These are phyloP conservation scores for Talaromyces sp. DNA, from an alignment of 2,329 filamentous ascomycete genomes.

Conservation along the genomic window DNA sequence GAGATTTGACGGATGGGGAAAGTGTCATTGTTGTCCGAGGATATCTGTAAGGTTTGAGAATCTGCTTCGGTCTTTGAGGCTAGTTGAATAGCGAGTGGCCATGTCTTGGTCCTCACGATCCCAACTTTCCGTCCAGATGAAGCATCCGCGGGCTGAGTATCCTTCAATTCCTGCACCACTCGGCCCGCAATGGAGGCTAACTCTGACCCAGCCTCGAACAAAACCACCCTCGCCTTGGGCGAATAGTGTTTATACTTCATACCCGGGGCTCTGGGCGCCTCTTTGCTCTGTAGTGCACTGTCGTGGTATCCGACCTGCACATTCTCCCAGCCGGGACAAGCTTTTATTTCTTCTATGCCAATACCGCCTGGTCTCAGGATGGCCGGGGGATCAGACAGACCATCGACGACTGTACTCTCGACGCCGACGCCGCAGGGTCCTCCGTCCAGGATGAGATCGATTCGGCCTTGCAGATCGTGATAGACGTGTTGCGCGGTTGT, in stretches of 20 bases:
- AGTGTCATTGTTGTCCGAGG: not conserved
- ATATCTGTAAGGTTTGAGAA: not conserved
- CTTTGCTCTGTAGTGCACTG: conserved; percentile 61
- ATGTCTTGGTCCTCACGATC: conserved; percentile 40
- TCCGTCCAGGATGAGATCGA: conserved; percentile 84
- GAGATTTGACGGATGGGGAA: conserved; percentile 5
- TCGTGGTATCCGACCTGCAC: conserved; percentile 78
- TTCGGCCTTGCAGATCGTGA: conserved; percentile 76
- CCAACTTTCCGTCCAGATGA: conserved; percentile 30
- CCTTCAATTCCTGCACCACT: conserved; percentile 32
- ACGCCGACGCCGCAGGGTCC: conserved; percentile 84
- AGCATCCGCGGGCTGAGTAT: conserved; percentile 23
- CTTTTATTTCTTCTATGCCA: conserved; percentile 71
- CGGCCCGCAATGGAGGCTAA: conserved; percentile 28
- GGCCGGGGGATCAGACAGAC: conserved; percentile 72
- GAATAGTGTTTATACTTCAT: conserved; percentile 99
- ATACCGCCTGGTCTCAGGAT: conserved; percentile 85
- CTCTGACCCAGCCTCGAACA: conserved; percentile 63
- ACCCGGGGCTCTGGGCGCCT: conserved; percentile 75
- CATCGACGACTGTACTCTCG: conserved; percentile 95
- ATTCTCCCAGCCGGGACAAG: conserved; percentile 74
- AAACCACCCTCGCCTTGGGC: conserved; percentile 76
- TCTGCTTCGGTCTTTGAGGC: conserved; percentile 19
- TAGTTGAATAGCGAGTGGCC: conserved; percentile 31
- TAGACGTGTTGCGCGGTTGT: conserved; percentile 86